Conservation (phyloP, 2,329 filamentous ascomycete species). For the Colletotrichum abscissum region DNA sequence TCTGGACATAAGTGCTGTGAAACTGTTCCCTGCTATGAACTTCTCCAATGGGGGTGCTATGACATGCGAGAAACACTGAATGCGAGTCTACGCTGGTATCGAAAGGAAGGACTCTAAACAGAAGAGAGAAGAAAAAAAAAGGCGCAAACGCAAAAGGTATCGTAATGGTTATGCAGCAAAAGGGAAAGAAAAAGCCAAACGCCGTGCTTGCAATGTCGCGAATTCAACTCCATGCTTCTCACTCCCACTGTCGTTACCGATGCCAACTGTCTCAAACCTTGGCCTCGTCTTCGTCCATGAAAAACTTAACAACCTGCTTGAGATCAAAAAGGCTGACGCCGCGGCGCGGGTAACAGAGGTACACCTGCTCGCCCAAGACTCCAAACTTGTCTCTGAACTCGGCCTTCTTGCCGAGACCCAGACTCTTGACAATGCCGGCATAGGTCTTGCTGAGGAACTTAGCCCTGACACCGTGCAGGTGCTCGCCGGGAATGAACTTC, state of each 20-base stretch:
- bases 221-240: not conserved
- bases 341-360: constrained; percentile 89
- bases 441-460: constrained; percentile 87
- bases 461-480: constrained; percentile 82
- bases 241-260: not conserved
- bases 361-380: constrained; percentile 84
- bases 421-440: constrained; percentile 82
- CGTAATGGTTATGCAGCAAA: not conserved
- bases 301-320: constrained; percentile 89
- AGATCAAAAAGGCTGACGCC: constrained; percentile 85
- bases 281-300: constrained; percentile 71
- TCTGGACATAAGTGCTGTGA: not conserved
- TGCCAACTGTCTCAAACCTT: not conserved
- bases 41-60: not conserved
- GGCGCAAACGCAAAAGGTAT: constrained; percentile 5
- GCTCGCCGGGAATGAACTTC: constrained; percentile 81
- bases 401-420: constrained; percentile 84
- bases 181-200: not conserved
- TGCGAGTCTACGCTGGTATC: constrained; percentile 28
- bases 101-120: not conserved
- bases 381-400: constrained; percentile 94
- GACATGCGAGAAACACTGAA: not conserved
- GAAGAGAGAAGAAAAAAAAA: not conserved
- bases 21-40: too few species aligned
- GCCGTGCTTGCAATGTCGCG: not conserved